Conservation (phyloP, 306 rosid genomes). For the Rosa rugosa region DNA sequence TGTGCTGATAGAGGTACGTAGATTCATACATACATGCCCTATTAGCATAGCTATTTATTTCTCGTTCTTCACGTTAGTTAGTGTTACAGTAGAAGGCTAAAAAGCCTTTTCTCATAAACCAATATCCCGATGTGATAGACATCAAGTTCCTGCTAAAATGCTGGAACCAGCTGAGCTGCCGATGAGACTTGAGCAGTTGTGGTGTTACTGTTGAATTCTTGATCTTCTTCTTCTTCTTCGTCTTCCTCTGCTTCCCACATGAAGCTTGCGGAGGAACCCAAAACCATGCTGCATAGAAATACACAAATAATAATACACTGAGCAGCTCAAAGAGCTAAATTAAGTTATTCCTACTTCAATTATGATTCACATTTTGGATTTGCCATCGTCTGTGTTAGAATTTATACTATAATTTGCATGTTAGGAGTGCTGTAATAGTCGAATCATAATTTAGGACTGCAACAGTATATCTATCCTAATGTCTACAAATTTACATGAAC, state of each 20-base stretch:
- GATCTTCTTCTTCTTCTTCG: slow-evolving; percentile 2
- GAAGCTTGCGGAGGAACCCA: slow-evolving; percentile 73
- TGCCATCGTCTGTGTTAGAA: neutral
- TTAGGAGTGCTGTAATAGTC: too few species aligned
- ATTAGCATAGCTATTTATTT: neutral
- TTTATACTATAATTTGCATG: too few species aligned
- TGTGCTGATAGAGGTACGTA: neutral
- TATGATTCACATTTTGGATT: neutral
- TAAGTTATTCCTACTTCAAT: too few species aligned
- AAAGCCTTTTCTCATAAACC: neutral
- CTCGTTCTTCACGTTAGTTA: neutral
- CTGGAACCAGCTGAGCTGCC: slow-evolving; percentile 34
- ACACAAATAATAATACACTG: neutral
- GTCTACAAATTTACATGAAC: too few species aligned
- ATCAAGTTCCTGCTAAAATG: slow-evolving; percentile 19
- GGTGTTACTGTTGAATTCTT: neutral
- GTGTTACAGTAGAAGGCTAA: neutral
- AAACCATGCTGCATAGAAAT: slow-evolving; percentile 47
- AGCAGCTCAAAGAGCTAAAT: neutral
- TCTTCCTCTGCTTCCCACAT: slow-evolving; percentile 72
- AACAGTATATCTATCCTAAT: too few species aligned
- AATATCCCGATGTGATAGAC: neutral
- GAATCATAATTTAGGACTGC: too few species aligned
- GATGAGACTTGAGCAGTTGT: slow-evolving; percentile 12
- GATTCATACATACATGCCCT: neutral